Base-by-base conservation (phyloP, 352 stramenopile genomes). In the Globisporangium iwayamae region DNA sequence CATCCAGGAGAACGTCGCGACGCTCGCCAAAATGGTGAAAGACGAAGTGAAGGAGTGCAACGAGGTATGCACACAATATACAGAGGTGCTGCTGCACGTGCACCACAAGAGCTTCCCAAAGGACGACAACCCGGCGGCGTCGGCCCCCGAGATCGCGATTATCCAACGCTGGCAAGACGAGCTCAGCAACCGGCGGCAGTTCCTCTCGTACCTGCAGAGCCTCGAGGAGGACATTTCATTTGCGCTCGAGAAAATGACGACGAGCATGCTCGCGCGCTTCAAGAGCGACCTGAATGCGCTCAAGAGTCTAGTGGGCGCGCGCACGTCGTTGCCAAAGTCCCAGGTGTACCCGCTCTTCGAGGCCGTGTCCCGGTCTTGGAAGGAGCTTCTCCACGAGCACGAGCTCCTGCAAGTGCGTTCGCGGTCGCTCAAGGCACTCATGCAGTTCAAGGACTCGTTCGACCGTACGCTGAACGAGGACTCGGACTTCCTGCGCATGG, bases 291-390 rank as follows among this genome's bases (percentile, higher is more conserved):
- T 93, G 62, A 79, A 57, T 14, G 83, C 83, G 32, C 71, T 91
- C 56, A 84, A 89, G 70, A 89, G 74, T 43, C 73, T 98, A n/a
- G 89, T 98, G 1, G 89, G 88, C 14, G 78, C 84, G 3, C 78
- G 87, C 22, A 91, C 83, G 10, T 96, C 89, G 32, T 75, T 98
- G 60, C 91, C 92, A 28, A 98, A 98, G 62, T 95, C 93, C 9
- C 87, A 98, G 43, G 93, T 98, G 5, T 98, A 98, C 65, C 94
- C 94, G 28, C 87, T 97, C 18, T 98, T 98, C 67, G 90, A 98
- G 67, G 78, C 84, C 13, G 78, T 97, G 2, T 90, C 88, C 6
- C 78, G 75, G 64, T 87, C 91, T 0, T 98, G 91, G 91, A 75
- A 84, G 13, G 85, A 94, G 66, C 66, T 96, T 4, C 69, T 84